Evolutionary conservation across 1,284 basidiomycete species (phyloP), one percentile per base, ranked within the genome.

Genomic region (Ganoderma resinaceum): DNA sequence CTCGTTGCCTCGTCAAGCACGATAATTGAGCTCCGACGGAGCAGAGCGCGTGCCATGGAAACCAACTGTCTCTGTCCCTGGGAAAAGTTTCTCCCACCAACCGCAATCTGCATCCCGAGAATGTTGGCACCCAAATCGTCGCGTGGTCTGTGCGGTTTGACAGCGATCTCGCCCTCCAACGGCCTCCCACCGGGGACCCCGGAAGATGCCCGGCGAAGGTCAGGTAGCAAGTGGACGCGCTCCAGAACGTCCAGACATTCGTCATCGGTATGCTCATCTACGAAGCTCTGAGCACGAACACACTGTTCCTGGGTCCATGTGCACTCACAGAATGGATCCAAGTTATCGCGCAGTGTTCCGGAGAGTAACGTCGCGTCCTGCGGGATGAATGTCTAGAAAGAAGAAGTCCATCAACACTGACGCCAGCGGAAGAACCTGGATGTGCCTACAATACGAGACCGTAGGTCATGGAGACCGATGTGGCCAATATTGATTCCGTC

Each of bases 401-500:
- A 14, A 29, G 6, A 12, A 38, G 37, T 11, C 14, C 3, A 11
- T 26, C 14, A 18, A 3, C 58, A 61, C 14, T 37, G n/a, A 57
- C 18, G 46, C 26, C 57, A 38, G n/a, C 4, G 46, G 12, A 52
- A 23, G 49, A 33, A 12, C 4, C 26, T 11, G 18, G 12, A 31
- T 35, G 37, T 37, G 52, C 88, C 76, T 76, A 91, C 91, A 75
- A 95, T 77, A 63, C 91, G 85, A 23, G 91, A 91, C 38, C 95
- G 87, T 65, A 98, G 78, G 78, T 97, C 95, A 76, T 95, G 87
- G 31, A 97, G 82, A 1, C 96, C 96, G 70, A 99, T 96, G 4
- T 83, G 90, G 0, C 92, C 91, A 67, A 98, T 95, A 78, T 98
- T 95, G 72, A 98, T 90, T 0, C 95, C 95, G 73, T 97, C 95